Evolutionary conservation across 1,284 basidiomycete genomes (phyloP).

Genomic region (Malassezia restricta): DNA sequence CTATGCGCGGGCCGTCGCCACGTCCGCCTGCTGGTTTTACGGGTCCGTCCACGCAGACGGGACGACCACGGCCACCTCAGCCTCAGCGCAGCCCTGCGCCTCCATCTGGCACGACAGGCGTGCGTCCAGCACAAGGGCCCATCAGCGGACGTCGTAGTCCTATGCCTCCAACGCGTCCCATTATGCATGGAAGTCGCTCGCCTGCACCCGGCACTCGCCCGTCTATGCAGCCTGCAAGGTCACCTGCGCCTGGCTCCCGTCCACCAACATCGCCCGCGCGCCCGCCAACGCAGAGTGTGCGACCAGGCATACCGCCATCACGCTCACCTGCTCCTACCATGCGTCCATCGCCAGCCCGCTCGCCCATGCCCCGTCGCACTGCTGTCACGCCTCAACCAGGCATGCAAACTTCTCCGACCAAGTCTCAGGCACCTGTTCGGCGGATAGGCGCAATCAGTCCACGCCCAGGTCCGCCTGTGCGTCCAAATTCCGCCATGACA

Average conservation of each 20-base stretch:
- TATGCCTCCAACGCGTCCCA: constrained; percentile 10
- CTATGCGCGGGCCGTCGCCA: constrained; percentile 14
- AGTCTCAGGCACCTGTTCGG: not conserved
- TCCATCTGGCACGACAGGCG: not conserved
- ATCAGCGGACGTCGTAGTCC: constrained; percentile 6
- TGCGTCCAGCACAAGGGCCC: not conserved
- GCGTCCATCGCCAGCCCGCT: constrained; percentile 3
- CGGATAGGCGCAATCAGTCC: not conserved
- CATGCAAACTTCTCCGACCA: not conserved
- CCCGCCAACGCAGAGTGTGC: constrained; percentile 3
- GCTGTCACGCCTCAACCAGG: not conserved
- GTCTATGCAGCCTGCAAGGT: not conserved
- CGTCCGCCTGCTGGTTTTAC: constrained; percentile 4
- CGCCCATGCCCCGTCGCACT: not conserved
- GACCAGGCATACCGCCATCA: not conserved
- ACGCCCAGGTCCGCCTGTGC: not conserved
- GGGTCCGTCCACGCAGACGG: not conserved
- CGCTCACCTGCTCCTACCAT: constrained; percentile 1
- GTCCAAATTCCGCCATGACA: not conserved
- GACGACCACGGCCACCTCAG: not conserved
- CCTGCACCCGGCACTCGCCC: constrained; percentile 3
- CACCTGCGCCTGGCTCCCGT: constrained; percentile 1
- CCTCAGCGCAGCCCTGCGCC: not conserved
- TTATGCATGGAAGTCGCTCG: not conserved
- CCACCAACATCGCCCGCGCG: constrained; percentile 3